These are phyloP conservation scores for Articulospora tetracladia DNA, from an alignment of 495 filamentous ascomycete genomes.

Conservation along the genomic window DNA sequence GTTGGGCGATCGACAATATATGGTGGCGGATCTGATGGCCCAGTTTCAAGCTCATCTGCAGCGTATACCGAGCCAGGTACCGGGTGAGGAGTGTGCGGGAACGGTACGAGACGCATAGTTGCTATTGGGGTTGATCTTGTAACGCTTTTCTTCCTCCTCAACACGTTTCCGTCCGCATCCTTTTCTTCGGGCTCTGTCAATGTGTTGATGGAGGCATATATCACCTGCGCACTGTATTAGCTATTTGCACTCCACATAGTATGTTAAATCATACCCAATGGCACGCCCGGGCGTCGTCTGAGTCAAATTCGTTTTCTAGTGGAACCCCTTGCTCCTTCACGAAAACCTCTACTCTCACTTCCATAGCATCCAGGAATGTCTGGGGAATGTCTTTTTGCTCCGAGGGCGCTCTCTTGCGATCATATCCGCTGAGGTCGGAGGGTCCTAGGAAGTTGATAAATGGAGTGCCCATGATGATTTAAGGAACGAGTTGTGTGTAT, in stretches of 20 bases:
- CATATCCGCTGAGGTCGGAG: slow-evolving; percentile 40
- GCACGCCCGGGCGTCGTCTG: slow-evolving; percentile 70
- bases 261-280: slow-evolving; percentile 56
- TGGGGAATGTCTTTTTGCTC: slow-evolving; percentile 50
- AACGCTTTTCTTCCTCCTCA: slow-evolving; percentile 29
- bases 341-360: slow-evolving; percentile 73
- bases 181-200: slow-evolving; percentile 28
- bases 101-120: slow-evolving; percentile 74
- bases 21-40: slow-evolving; percentile 19
- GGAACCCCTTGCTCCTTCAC: slow-evolving; percentile 70
- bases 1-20: slow-evolving; percentile 38
- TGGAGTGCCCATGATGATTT: slow-evolving; percentile 31
- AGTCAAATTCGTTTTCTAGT: slow-evolving; percentile 68
- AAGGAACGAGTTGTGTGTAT: neutral
- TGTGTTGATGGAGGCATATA: slow-evolving; percentile 49
- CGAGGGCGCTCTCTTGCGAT: slow-evolving; percentile 31
- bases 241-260: neutral
- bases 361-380: slow-evolving; percentile 72
- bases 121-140: slow-evolving; percentile 53
- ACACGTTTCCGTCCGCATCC: slow-evolving; percentile 25
- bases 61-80: slow-evolving; percentile 32
- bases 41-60: slow-evolving; percentile 16
- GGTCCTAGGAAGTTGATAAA: slow-evolving; percentile 47
- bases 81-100: slow-evolving; percentile 62
- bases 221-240: slow-evolving; percentile 36